Conservation (phyloP, 306 rosid genomes). For the Quercus cerris region DNA sequence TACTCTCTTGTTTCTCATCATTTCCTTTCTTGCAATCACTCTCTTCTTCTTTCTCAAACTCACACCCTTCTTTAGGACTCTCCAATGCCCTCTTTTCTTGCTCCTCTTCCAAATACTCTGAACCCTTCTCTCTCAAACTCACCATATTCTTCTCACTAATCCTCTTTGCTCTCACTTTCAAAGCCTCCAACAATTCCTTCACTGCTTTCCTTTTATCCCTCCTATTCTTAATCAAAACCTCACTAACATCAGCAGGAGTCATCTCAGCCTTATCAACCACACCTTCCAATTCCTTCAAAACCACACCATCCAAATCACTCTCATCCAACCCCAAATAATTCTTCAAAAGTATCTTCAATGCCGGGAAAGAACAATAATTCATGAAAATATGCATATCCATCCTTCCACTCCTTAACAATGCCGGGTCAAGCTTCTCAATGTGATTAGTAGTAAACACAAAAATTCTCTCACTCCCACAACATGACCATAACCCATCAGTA, state of each 20-base stretch:
- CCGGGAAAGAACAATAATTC: constrained; percentile 62
- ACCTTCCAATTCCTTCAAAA: constrained; percentile 38
- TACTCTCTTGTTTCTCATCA: constrained; percentile 21
- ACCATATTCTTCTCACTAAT: constrained; percentile 30
- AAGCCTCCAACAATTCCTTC: constrained; percentile 49
- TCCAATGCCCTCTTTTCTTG: constrained; percentile 95
- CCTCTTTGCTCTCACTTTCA: constrained; percentile 56
- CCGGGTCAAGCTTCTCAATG: constrained; percentile 94
- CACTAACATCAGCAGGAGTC: constrained; percentile 96
- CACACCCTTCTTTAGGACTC: constrained; percentile 65
- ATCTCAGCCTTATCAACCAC: constrained; percentile 65
- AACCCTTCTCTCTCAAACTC: constrained; percentile 16
- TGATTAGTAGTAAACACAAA: constrained; percentile 93
- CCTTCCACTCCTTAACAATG: constrained; percentile 84
- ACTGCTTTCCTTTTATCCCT: constrained; percentile 52
- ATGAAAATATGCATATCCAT: constrained; percentile 96
- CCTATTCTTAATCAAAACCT: constrained; percentile 79
- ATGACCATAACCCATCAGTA: constrained; percentile 96
- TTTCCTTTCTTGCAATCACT: constrained; percentile 41
- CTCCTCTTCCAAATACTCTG: constrained; percentile 44
- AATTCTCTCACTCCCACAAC: constrained; percentile 96
- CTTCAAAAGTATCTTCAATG: constrained; percentile 71
- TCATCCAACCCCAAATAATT: constrained; percentile 61
- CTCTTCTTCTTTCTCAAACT: constrained; percentile 38
- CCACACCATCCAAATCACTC: constrained; percentile 18